Evolutionary conservation across 2,329 filamentous ascomycete species (phyloP), one percentile per base, ranked within the genome.

Genomic region (Calonectria pseudoturangicola): DNA sequence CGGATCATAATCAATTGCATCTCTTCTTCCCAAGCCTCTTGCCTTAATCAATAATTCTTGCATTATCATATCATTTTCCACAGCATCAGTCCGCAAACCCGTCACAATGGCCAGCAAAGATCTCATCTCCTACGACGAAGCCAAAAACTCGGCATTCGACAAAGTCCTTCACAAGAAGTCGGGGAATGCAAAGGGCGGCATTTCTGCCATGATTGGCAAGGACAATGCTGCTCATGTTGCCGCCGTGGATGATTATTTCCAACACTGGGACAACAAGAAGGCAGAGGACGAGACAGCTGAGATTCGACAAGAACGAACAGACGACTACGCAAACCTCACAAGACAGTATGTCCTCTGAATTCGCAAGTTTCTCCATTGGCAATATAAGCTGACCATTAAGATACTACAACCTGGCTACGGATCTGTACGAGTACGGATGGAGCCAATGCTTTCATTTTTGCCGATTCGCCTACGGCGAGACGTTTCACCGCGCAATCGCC

Each of bases 361-460:
- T 64, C 68, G 70, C 21, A 66, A 25, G 6, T 47, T 2, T 21
- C 9, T 39, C 5, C 30, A 33, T 33, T 33, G 30, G 30, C 30
- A 2, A 33, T 33, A 9, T 33, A 33, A 33, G 28, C 70, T 77
- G 28, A 70, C 36, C 3, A 27, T 25, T 10, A 78, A 95, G 93
- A 83, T 97, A 98, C 88, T 98, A 98, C 88, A 97, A 98, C 85
- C 91, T 98, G 45, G 95, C 94, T 7, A 98, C 95, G 75, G 95
- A 97, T 81, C 85, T 98, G 60, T 98, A 98, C 88, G 96, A 98
- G 88, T 96, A 98, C 80, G 96, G 95, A 81, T 98, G 96, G 96
- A 94, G 94, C 73, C 92, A 94, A 80, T 95, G 92, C 72, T 98
- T 98, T 90, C 96, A 98, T 86, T 98, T 98, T 90, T 97, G 94